Base-by-base conservation (phyloP, 2,329 filamentous ascomycete species). In the Talaromyces sp. region DNA sequence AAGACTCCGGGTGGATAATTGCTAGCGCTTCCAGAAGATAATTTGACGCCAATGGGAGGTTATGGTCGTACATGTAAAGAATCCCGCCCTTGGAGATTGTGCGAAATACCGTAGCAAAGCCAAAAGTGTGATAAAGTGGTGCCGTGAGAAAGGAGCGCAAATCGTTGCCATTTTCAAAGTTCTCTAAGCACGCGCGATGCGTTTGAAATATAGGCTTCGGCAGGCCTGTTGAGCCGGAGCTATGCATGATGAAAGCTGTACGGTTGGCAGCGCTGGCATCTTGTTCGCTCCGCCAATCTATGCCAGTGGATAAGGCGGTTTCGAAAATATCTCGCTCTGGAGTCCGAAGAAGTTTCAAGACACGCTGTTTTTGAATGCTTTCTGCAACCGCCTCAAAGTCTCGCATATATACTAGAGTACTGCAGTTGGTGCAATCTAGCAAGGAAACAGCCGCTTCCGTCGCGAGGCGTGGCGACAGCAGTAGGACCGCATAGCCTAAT, bases 201-300 rank as follows among this genome's bases (percentile, higher is more conserved):
- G 78, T 82, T 42, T 84, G 79, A 54, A 77, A 83, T 42, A 87
- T 86, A 0, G 84, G 83, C 55, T 87, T 87, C 0, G 84, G 84
- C 0, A 86, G 70, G 0, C 84, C 84, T 0, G 85, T 86, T 0
- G 80, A 84, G 11, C 85, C 84, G 16, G 72, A 76, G 4, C 76
- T 78, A 58, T 81, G 77, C 14, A 81, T 72, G 49, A 77, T 80
- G 71, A 68, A 75, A 3, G 65, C 70, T 52, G 73, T 49, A 9
- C 46, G 46, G 22, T 47, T 20, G 22, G 17, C 33, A 37, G 33
- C 45, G 19, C 30, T n/a, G 16, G 8, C 20, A 16, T 7, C 33
- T 39, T 47, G 32, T 17, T 39, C 45, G n/a, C 22, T 39, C 14
- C 20, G 11, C 45, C 33, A 47, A 39, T 39, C 36, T 10, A 39